phyloP scores from a whole-genome alignment of 2,329 filamentous ascomycete genomes.

The Fusarium decemcellulare region DNA sequence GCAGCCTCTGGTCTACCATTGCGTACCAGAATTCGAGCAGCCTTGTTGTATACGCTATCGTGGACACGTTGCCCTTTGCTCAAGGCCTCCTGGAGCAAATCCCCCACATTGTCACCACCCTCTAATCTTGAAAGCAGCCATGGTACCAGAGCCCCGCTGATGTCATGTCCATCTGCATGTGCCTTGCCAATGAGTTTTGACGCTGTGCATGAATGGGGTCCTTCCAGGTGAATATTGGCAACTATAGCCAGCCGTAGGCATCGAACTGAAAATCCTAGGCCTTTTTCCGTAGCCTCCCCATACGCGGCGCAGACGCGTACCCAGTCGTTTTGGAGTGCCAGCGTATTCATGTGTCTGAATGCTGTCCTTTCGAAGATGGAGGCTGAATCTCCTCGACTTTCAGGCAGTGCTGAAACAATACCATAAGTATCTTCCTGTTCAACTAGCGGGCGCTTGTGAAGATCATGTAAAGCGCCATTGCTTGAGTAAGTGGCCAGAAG shows the following conservation, averaged over 20 bases:
- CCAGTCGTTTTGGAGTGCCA: constrained; percentile 52
- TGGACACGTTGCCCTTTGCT: constrained; percentile 50
- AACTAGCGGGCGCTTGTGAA: constrained; percentile 40
- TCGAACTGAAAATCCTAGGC: constrained; percentile 54
- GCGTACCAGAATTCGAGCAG: constrained; percentile 49
- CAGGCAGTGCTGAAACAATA: constrained; percentile 28
- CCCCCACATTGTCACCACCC: constrained; percentile 46
- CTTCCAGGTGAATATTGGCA: constrained; percentile 55
- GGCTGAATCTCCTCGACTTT: constrained; percentile 36
- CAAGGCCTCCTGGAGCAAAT: constrained; percentile 47
- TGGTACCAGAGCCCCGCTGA: constrained; percentile 56
- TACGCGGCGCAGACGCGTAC: constrained; percentile 56
- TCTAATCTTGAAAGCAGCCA: constrained; percentile 56
- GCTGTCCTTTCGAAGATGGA: constrained; percentile 40
- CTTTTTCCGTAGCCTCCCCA: constrained; percentile 39
- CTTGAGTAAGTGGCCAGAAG: constrained; percentile 37
- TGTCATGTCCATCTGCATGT: constrained; percentile 57
- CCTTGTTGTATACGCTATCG: constrained; percentile 55
- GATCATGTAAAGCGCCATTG: constrained; percentile 33
- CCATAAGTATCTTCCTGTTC: constrained; percentile 26
- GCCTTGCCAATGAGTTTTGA: constrained; percentile 57
- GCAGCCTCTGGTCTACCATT: constrained; percentile 50
- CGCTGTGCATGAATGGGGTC: constrained; percentile 50
- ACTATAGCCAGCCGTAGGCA: constrained; percentile 64
- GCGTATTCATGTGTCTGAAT: constrained; percentile 56